Conservation (phyloP, 2,329 filamentous ascomycete genomes). For the Apiospora hydei region DNA sequence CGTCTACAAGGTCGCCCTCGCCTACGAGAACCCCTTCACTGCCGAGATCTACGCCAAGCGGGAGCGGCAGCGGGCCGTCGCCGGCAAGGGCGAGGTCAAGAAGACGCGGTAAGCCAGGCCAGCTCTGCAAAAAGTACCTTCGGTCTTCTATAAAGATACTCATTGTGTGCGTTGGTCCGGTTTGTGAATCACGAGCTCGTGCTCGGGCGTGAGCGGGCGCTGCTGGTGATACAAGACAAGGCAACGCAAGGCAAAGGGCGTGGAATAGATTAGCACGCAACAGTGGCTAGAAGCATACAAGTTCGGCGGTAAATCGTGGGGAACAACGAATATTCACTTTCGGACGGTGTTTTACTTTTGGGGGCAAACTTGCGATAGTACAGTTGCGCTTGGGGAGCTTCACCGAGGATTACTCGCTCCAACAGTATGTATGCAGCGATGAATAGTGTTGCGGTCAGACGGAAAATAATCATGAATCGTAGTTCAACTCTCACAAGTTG, state of each 20-base stretch:
- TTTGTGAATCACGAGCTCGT: neutral
- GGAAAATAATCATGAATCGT: neutral
- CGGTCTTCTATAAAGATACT: neutral
- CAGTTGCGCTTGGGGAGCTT: slow-evolving; percentile 2
- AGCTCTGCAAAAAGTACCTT: neutral
- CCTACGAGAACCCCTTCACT: slow-evolving; percentile 95
- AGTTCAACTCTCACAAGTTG: slow-evolving; percentile 1
- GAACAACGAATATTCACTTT: neutral
- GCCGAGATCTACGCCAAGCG: slow-evolving; percentile 90
- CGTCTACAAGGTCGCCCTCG: slow-evolving; percentile 81
- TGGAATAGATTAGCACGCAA: neutral
- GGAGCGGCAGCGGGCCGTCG: slow-evolving; percentile 62
- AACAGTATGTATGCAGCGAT: neutral
- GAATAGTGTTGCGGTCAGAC: neutral
- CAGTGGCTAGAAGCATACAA: neutral
- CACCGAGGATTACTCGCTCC: neutral
- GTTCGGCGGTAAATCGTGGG: neutral
- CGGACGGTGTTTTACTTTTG: neutral
- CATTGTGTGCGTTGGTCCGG: neutral
- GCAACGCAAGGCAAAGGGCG: neutral
- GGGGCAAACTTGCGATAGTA: neutral
- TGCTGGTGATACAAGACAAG: neutral
- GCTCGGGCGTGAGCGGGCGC: neutral
- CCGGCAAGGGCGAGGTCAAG: slow-evolving; percentile 52
- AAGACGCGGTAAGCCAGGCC: slow-evolving; percentile 54